Base-by-base conservation (phyloP, 257 asterid genomes). In the Prunella vulgaris region DNA sequence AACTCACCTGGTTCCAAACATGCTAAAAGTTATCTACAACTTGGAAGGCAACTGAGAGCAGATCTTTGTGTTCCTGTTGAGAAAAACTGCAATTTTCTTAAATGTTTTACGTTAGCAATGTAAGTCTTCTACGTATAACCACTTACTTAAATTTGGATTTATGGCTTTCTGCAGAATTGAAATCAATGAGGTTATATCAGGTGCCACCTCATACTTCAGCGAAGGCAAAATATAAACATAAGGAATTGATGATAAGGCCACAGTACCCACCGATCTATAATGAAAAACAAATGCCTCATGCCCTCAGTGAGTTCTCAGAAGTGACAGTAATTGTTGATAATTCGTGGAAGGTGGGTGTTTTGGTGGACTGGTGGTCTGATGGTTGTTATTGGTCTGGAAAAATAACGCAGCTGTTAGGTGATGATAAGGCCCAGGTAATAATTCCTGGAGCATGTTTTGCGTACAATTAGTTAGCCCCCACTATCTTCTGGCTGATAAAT, bases 291-390 rank as follows among this genome's bases (percentile, higher is more conserved):
- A 59, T 69, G 65, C 84, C 84, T 66, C 57, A 58, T 54, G 37
- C 42, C 64, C 70, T 12, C 42, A 63, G 74, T 67, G 78, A 69
- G 42, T 60, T 78, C 63, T 68, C 86, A 7, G 84, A 83, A 74
- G 85, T 78, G 66, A 32, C 72, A 27, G 88, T 93, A 27, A 48
- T 83, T 78, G 72, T 78, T 42, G 68, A 79, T 28, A 82, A 78
- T 66, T 32, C 30, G 35, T 93, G 98, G 97, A 80, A 79, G 74
- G 88, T 83, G 59, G 99, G 96, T 15, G 94, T 90, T 81, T 58
- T 80, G 64, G 94, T 93, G 72, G 97, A 93, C 78, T 88, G 94
- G 95, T 67, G 74, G 78, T 37, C 66, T 6, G 65, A 54, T 51
- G 79, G 46, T 57, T 88, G 93, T 81, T 82, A 56, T 68, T 93